phyloP scores from a whole-genome alignment of 2,329 filamentous ascomycete species.

The Ascosphaera apis region DNA sequence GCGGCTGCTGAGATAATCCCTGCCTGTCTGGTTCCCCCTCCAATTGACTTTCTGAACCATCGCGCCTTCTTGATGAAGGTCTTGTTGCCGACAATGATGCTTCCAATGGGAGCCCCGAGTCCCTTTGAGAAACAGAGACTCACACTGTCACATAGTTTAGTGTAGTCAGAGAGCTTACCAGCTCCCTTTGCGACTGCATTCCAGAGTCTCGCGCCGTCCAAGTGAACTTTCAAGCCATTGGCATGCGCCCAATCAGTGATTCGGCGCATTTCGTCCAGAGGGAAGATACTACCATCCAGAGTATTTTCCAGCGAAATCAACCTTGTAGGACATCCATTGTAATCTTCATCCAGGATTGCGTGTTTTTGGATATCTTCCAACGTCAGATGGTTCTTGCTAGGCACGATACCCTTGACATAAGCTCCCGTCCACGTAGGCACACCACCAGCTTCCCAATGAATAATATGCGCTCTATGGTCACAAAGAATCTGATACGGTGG shows the following conservation, averaged over 20 bases:
- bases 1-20: constrained; percentile 57
- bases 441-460: constrained; percentile 41
- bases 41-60: constrained; percentile 62
- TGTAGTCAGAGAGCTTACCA: constrained; percentile 42
- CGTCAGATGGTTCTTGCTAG: constrained; percentile 53
- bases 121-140: constrained; percentile 66
- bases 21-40: constrained; percentile 53
- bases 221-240: constrained; percentile 45
- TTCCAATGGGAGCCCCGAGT: constrained; percentile 58
- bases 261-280: constrained; percentile 42
- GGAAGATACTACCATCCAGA: constrained; percentile 55
- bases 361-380: constrained; percentile 51
- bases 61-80: constrained; percentile 41
- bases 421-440: constrained; percentile 51
- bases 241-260: constrained; percentile 48
- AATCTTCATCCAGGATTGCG: constrained; percentile 39
- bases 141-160: constrained; percentile 47
- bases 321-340: constrained; percentile 58
- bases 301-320: constrained; percentile 77
- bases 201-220: constrained; percentile 65
- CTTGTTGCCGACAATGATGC: constrained; percentile 40
- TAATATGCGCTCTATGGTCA: constrained; percentile 57
- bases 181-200: constrained; percentile 53
- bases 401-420: constrained; percentile 40
- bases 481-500: constrained; percentile 64